Evolutionary conservation across 2,329 filamentous ascomycete species (phyloP).

Genomic region (Cladobotryum mycophilum): DNA sequence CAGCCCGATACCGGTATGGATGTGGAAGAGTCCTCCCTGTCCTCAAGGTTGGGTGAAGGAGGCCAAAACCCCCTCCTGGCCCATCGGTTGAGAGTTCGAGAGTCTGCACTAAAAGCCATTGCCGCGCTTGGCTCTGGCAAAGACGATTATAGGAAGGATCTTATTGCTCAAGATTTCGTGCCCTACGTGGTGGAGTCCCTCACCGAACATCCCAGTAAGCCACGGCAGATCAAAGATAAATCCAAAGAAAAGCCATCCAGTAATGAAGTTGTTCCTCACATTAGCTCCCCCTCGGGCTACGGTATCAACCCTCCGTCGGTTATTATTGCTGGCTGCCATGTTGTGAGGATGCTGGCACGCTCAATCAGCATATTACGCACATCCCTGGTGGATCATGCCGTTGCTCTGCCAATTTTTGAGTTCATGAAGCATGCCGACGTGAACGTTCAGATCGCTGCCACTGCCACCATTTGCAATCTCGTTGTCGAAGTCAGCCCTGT

Average conservation of each 20-base stretch:
- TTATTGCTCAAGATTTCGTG: slow-evolving; percentile 77
- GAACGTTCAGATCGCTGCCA: slow-evolving; percentile 80
- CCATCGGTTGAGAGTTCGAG: slow-evolving; percentile 70
- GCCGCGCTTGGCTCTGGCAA: slow-evolving; percentile 76
- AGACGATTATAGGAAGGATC: slow-evolving; percentile 74
- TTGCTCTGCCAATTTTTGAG: slow-evolving; percentile 68
- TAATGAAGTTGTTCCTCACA: slow-evolving; percentile 18
- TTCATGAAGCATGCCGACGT: slow-evolving; percentile 69
- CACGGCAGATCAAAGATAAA: slow-evolving; percentile 37
- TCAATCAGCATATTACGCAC: slow-evolving; percentile 82
- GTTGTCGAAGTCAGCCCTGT: slow-evolving; percentile 86
- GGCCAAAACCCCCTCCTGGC: slow-evolving; percentile 54
- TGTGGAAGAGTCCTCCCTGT: slow-evolving; percentile 26
- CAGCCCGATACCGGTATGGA: slow-evolving; percentile 29
- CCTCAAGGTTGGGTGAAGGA: slow-evolving; percentile 49
- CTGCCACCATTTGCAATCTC: slow-evolving; percentile 77
- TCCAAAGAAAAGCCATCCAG: slow-evolving; percentile 32
- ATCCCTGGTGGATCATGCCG: slow-evolving; percentile 76
- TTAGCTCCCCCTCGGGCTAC: slow-evolving; percentile 41
- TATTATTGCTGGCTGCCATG: slow-evolving; percentile 77
- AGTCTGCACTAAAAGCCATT: slow-evolving; percentile 69
- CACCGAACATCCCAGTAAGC: slow-evolving; percentile 46
- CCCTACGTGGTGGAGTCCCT: slow-evolving; percentile 80
- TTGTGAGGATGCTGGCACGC: slow-evolving; percentile 72
- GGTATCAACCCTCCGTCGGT: slow-evolving; percentile 71